Percentiles rank a stretch among this genome's conserved stretches.
phyloP scores from a whole-genome alignment of 345 rosid genomes.

The Luvunga scandens region DNA sequence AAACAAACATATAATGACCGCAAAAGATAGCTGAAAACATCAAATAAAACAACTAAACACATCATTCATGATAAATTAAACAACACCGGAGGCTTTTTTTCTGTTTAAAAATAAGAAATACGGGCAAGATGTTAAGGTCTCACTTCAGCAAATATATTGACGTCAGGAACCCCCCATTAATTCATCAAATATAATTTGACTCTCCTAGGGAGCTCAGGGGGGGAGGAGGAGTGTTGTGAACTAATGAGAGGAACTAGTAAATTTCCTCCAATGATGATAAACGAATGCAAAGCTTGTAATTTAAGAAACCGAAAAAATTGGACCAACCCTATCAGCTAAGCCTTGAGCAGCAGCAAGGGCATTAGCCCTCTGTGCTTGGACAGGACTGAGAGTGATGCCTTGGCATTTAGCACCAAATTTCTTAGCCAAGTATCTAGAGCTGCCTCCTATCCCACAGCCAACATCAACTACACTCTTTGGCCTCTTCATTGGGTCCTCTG shows the following conservation, averaged over 20 bases:
- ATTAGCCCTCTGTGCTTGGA: conserved; percentile 80
- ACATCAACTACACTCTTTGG: conserved; percentile 83
- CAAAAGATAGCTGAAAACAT: neutral
- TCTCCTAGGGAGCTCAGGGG: neutral
- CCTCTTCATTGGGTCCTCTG: conserved; percentile 32
- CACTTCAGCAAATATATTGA: neutral
- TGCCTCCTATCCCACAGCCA: conserved; percentile 96
- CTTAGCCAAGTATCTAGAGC: conserved; percentile 73
- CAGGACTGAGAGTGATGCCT: conserved; percentile 84
- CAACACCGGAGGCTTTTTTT: neutral
- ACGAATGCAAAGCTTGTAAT: neutral
- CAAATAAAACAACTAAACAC: neutral
- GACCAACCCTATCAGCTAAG: conserved; percentile 47
- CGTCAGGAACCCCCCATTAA: neutral
- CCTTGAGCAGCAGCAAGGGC: conserved; percentile 67
- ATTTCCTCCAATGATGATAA: neutral
- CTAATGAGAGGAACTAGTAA: neutral
- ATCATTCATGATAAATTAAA: neutral
- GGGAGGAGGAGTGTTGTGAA: no score
- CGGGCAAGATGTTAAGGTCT: neutral
- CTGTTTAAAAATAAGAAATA: neutral
- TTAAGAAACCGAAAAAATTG: neutral
- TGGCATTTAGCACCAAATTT: conserved; percentile 65
- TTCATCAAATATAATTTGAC: neutral
- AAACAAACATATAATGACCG: neutral